Conservation (phyloP, 2,329 filamentous ascomycete genomes). For the Trematosphaeria pertusa region DNA sequence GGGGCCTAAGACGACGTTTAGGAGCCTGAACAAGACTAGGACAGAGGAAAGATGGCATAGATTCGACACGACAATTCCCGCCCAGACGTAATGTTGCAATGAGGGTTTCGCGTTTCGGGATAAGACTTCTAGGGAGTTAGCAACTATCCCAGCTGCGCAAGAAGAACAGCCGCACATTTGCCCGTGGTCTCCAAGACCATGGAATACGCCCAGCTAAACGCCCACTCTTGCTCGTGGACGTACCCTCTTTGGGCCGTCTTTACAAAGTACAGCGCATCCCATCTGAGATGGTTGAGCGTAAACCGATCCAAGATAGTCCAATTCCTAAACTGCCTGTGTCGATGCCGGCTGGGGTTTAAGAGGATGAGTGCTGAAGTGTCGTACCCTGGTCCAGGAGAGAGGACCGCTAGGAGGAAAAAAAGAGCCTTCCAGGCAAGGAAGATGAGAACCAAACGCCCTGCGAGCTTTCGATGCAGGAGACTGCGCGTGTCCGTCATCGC, state of each 20-base stretch:
- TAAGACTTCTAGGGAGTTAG: conserved; percentile 47
- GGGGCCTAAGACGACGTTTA: conserved; percentile 57
- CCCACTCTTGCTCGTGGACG: conserved; percentile 84
- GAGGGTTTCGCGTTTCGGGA: conserved; percentile 12
- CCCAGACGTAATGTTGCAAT: conserved; percentile 49
- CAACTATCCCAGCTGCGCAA: conserved; percentile 22
- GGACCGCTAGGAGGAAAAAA: conserved; percentile 66
- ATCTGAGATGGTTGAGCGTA: conserved; percentile 69
- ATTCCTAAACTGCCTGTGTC: conserved; percentile 25
- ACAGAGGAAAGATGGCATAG: conserved; percentile 78
- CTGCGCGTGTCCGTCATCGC: background rate
- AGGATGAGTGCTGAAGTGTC: conserved; percentile 75
- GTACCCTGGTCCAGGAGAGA: conserved; percentile 69
- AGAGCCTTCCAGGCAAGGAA: conserved; percentile 73
- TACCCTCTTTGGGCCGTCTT: conserved; percentile 69
- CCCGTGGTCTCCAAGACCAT: conserved; percentile 51
- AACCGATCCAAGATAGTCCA: conserved; percentile 45
- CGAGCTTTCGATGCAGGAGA: conserved; percentile 4
- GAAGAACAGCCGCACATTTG: conserved; percentile 46
- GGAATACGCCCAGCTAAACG: conserved; percentile 70
- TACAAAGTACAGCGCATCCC: conserved; percentile 83
- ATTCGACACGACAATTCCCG: conserved; percentile 74
- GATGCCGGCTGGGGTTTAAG: conserved; percentile 40
- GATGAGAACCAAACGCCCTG: conserved; percentile 33
- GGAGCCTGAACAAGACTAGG: conserved; percentile 73